Percentiles rank a stretch among this genome's conserved stretches.
Conservation (phyloP, 164 flowering plant genomes). For the Echeveria elegans region DNA sequence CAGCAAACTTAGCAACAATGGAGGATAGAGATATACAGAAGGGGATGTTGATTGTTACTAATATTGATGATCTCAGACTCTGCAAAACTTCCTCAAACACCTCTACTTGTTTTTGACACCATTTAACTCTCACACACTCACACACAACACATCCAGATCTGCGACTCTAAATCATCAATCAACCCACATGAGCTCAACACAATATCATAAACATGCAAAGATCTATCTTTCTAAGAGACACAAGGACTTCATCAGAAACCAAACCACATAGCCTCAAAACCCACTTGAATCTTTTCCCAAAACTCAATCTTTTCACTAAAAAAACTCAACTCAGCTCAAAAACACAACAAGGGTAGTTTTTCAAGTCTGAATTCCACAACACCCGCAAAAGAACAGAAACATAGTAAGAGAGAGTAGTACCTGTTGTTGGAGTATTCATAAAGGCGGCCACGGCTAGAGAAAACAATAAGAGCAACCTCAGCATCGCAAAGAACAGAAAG, state of each 20-base stretch:
- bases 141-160: conserved; percentile 4
- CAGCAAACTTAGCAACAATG: conserved; percentile 23
- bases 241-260: neutral
- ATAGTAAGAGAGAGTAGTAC: conserved; percentile 16
- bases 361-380: neutral
- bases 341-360: neutral
- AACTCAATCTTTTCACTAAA: neutral
- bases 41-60: conserved; percentile 6
- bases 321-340: neutral
- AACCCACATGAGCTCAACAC: conserved; percentile 4
- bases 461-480: conserved; percentile 68
- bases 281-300: neutral
- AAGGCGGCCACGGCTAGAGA: conserved; percentile 78
- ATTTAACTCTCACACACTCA: conserved; percentile 4
- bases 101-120: conserved; percentile 14
- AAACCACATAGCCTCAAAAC: neutral
- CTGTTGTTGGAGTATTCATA: conserved; percentile 78
- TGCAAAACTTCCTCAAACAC: conserved; percentile 19
- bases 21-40: conserved; percentile 20
- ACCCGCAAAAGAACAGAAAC: neutral
- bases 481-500: conserved; percentile 79
- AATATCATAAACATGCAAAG: neutral
- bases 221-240: too few relatives aligned
- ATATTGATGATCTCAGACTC: conserved; percentile 28
- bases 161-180: neutral